Evolutionary conservation across 441 rosid genomes (phyloP).

Genomic region (Theobroma grandiflorum): DNA sequence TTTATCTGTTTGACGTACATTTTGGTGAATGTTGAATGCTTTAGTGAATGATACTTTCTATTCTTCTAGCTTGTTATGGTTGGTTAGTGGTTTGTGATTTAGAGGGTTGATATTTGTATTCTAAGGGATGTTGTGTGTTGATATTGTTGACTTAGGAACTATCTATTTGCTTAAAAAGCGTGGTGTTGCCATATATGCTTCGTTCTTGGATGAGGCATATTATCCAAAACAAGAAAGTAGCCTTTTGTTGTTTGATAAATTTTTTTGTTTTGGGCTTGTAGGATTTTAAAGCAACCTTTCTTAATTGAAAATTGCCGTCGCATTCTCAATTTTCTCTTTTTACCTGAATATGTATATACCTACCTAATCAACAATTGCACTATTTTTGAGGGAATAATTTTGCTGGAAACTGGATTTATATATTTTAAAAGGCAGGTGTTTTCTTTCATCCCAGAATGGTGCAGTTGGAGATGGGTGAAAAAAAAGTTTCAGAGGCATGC

Average conservation of each 20-base stretch:
- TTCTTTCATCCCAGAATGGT: background rate
- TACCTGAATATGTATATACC: background rate
- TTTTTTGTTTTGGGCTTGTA: background rate
- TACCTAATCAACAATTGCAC: background rate
- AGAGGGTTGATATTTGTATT: background rate
- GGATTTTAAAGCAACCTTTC: slow-evolving; percentile 12
- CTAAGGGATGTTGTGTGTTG: background rate
- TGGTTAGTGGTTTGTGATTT: background rate
- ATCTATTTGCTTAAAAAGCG: slow-evolving; percentile 1
- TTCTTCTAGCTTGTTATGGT: background rate
- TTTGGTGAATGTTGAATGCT: background rate
- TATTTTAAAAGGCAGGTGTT: background rate
- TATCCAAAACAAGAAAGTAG: slow-evolving; percentile 21
- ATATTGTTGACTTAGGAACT: slow-evolving; percentile 7
- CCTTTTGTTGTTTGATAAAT: background rate
- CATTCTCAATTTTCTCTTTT: background rate
- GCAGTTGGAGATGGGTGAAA: background rate
- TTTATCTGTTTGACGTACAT: background rate
- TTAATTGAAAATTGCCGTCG: slow-evolving; percentile 5
- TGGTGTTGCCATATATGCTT: slow-evolving; percentile 20
- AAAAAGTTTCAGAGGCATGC: background rate
- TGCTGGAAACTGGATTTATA: background rate
- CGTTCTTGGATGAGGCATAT: slow-evolving; percentile 9
- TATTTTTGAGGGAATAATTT: background rate
- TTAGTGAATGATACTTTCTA: background rate